Conservation (phyloP, 768 basidiomycete genomes). For the Leccinum rimulosum region DNA sequence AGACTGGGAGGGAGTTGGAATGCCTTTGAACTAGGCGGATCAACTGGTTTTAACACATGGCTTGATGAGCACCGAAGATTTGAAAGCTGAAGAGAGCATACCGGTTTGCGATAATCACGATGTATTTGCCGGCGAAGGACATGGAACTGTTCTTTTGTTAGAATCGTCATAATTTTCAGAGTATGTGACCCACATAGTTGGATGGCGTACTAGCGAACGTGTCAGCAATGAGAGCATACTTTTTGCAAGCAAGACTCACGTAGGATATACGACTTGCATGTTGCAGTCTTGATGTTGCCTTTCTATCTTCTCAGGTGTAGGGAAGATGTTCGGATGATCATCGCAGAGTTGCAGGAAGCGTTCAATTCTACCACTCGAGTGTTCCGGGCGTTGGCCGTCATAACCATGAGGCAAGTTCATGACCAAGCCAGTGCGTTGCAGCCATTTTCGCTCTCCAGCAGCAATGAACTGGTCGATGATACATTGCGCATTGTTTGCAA, state of each 20-base stretch:
- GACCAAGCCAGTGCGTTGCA: constrained; percentile 89
- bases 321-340: constrained; percentile 92
- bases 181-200: constrained; percentile 64
- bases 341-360: constrained; percentile 97
- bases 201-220: constrained; percentile 72
- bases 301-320: constrained; percentile 83
- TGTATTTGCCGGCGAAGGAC: too few species aligned
- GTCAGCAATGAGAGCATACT: constrained; percentile 5
- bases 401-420: constrained; percentile 92
- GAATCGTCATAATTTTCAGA: constrained; percentile 3
- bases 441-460: constrained; percentile 96
- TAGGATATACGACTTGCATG: constrained; percentile 98
- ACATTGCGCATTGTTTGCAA: constrained; percentile 95
- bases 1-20: constrained; percentile 81
- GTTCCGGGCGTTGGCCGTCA: constrained; percentile 98
- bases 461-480: constrained; percentile 99
- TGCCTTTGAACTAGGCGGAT: constrained; percentile 43
- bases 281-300: constrained; percentile 99
- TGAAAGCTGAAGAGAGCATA: too few species aligned
- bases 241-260: constrained; percentile 47
- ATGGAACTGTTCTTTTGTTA: constrained; percentile 2
- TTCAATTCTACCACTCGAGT: constrained; percentile 93
- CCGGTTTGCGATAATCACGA: too few species aligned
- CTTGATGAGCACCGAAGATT: too few species aligned
- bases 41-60: too few species aligned